phyloP scores from a whole-genome alignment of 2,329 filamentous ascomycete species.

The Penicillium sp. region DNA sequence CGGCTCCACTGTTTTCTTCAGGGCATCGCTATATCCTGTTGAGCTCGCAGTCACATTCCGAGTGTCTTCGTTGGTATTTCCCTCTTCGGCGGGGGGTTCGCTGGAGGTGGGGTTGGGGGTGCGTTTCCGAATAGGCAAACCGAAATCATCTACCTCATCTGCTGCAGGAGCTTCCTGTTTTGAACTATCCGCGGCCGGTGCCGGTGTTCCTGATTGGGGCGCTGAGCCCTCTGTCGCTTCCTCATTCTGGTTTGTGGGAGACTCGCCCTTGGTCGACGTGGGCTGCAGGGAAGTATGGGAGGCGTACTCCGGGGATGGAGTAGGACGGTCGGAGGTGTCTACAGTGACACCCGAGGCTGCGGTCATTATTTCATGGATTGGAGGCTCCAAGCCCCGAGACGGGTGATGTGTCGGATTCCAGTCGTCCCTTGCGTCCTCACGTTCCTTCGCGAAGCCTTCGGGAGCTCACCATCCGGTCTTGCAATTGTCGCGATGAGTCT shows the following conservation, averaged over 20 bases:
- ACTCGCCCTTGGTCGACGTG: constrained; percentile 5
- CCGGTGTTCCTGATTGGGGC: constrained; percentile 5
- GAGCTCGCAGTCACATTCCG: constrained; percentile 7
- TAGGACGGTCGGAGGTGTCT: constrained; percentile 26
- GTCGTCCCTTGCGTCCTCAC: constrained; percentile 13
- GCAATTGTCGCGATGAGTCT: background rate
- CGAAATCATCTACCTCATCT: constrained; percentile 38
- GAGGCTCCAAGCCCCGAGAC: constrained; percentile 6
- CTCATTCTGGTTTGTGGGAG: constrained; percentile 9
- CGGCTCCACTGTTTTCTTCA: background rate
- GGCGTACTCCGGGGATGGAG: constrained; percentile 17
- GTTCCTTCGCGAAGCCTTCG: constrained; percentile 14
- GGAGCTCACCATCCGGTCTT: constrained; percentile 19
- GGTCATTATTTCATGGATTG: constrained; percentile 32
- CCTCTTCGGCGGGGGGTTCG: constrained; percentile 15
- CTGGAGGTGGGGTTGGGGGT: constrained; percentile 14
- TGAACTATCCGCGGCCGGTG: constrained; percentile 1
- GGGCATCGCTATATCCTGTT: background rate
- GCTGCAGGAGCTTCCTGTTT: constrained; percentile 7
- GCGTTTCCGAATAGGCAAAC: constrained; percentile 36
- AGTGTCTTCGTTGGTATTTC: constrained; percentile 24
- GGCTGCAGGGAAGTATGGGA: constrained; percentile 3
- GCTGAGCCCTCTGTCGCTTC: constrained; percentile 18
- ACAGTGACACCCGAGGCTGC: constrained; percentile 26
- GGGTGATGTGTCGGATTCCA: constrained; percentile 17